phyloP scores from a whole-genome alignment of 306 rosid genomes.

The Benincasa hispida region DNA sequence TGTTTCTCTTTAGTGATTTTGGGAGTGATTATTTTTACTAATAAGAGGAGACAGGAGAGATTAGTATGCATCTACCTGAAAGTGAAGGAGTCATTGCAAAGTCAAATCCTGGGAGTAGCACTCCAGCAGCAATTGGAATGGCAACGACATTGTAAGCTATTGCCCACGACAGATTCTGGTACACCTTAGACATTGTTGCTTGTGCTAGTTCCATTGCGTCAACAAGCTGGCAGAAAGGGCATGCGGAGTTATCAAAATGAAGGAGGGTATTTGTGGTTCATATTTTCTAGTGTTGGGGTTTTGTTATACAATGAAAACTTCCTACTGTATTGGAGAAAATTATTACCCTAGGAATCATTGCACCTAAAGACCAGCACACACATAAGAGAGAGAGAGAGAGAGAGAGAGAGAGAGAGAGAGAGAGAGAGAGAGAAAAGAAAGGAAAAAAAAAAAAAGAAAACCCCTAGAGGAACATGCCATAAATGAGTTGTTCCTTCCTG shows the following conservation, averaged over 20 bases:
- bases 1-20: not conserved
- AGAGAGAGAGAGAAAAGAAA: no score
- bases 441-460: not conserved
- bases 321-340: not conserved
- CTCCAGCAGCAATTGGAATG: conserved; percentile 84
- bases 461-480: not conserved
- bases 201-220: conserved; percentile 86
- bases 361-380: not conserved
- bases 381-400: no score
- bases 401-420: no score
- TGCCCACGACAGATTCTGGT: conserved; percentile 93
- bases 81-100: conserved; percentile 98
- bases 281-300: not conserved
- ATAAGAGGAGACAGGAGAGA: not conserved
- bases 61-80: conserved; percentile 46
- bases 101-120: conserved; percentile 73
- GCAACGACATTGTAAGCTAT: conserved; percentile 72
- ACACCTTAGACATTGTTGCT: conserved; percentile 85
- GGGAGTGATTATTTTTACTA: not conserved
- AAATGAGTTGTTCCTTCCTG: not conserved
- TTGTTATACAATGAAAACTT: not conserved
- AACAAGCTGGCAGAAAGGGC: conserved; percentile 44
- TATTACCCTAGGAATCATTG: not conserved
- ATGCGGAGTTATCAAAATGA: not conserved
- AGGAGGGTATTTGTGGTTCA: not conserved